These are phyloP conservation scores for Coemansia reversa DNA, from an alignment of 192 early-diverging fungal species.

Conservation along the genomic window DNA sequence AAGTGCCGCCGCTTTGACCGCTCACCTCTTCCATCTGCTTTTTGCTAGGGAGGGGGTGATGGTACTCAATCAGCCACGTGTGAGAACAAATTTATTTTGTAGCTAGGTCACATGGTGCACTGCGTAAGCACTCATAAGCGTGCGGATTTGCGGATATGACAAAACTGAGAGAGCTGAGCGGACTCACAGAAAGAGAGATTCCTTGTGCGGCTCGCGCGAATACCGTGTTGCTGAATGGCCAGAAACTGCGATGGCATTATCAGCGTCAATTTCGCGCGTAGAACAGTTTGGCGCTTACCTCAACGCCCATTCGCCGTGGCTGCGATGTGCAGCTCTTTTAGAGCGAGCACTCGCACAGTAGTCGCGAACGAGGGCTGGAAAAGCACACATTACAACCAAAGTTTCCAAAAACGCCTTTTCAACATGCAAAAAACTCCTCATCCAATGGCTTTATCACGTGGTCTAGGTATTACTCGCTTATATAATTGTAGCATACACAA, in stretches of 20 bases:
- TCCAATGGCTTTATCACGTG: not conserved
- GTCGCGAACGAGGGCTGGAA: conserved; percentile 41
- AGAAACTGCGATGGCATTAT: conserved; percentile 19
- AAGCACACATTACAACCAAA: conserved; percentile 30
- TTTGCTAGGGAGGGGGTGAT: not conserved
- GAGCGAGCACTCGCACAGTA: not conserved
- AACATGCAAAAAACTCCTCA: too few species aligned
- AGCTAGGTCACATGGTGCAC: not conserved
- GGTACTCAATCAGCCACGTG: not conserved
- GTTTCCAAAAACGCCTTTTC: not conserved
- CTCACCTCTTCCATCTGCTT: not conserved
- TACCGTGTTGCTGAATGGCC: conserved; percentile 45
- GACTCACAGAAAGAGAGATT: not conserved
- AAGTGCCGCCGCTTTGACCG: not conserved
- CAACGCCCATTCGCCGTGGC: conserved; percentile 36
- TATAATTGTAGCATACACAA: too few species aligned
- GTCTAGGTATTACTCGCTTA: too few species aligned
- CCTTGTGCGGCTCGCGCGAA: conserved; percentile 47
- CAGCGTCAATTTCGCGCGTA: conserved; percentile 46
- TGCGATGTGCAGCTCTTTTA: not conserved
- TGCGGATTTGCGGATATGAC: not conserved
- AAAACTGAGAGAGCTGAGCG: not conserved
- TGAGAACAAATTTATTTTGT: not conserved
- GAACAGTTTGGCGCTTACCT: conserved; percentile 48
- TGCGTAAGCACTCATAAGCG: not conserved